Evolutionary conservation across 2,329 filamentous ascomycete species (phyloP), one percentile per base, ranked within the genome.

Genomic region (Colletotrichum lentis): DNA sequence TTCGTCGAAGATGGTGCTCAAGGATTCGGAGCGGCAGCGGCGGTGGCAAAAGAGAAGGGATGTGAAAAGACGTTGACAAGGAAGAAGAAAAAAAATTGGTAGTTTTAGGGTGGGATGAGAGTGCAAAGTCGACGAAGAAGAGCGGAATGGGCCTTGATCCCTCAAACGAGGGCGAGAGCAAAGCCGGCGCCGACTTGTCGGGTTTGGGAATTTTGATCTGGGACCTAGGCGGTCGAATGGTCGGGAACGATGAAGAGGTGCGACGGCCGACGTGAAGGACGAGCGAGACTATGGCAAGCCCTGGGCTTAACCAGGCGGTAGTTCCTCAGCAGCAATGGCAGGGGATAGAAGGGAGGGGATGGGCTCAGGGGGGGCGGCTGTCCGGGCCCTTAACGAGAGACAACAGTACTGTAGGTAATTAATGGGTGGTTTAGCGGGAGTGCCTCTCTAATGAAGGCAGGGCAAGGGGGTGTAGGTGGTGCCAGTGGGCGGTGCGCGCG

Each of bases 231-330:
- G 55, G 47, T 66, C 56, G 27, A 69, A 52, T 66, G 39, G 66
- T 69, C 50, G 50, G 55, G 44, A 24, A 52, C 43, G 44, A 69
- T 61, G 66, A 43, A 60, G 62, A 69, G 66, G 66, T 69, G 66
- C 55, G 66, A 69, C 66, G 56, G 22, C 61, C 66, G 62, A 66
- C 62, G 54, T 56, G 66, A 56, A 61, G 43, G 66, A 61, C 50
- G 49, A 60, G 62, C 50, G 62, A 69, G 56, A 69, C 66, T 65
- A 61, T 56, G 66, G 55, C 66, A 60, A 69, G 66, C 66, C 66
- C 58, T 64, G 62, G 31, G 62, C 62, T 69, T 61, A 56, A 50
- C 55, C 50, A 37, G 46, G 43, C 35, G 43, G 62, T 69, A 66
- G 50, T 47, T 35, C 24, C 20, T 37, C 56, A 52, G 50, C 55